phyloP scores from a whole-genome alignment of 345 rosid species.

The Kernera saxatilis region DNA sequence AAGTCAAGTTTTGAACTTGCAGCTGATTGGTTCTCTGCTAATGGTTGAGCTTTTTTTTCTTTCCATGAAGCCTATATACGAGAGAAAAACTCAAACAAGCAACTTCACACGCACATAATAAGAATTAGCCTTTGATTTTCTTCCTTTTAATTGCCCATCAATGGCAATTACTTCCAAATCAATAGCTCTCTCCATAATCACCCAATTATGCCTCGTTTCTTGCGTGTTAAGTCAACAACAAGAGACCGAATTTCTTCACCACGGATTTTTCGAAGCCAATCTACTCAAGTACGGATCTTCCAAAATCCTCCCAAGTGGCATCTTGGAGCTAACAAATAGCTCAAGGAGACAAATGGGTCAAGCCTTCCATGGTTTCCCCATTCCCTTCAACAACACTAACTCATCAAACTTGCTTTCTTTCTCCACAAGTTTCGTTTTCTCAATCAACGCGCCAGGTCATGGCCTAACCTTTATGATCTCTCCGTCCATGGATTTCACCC shows the following conservation, averaged over 20 bases:
- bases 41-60: not conserved
- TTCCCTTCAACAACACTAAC: slow-evolving; percentile 30
- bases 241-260: slow-evolving; percentile 31
- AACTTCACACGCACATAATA: not conserved
- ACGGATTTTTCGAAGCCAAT: slow-evolving; percentile 40
- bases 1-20: not conserved
- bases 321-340: slow-evolving; percentile 52
- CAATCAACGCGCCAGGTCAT: slow-evolving; percentile 38
- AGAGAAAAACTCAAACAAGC: not conserved
- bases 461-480: slow-evolving; percentile 44
- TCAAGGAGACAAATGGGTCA: slow-evolving; percentile 35
- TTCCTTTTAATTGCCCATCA: not conserved
- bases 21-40: not conserved
- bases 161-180: slow-evolving; percentile 23
- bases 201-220: slow-evolving; percentile 15
- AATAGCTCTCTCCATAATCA: slow-evolving; percentile 11
- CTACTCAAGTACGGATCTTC: slow-evolving; percentile 37
- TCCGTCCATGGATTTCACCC: slow-evolving; percentile 19
- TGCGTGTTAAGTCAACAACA: slow-evolving; percentile 26
- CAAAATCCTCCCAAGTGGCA: slow-evolving; percentile 40
- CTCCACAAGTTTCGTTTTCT: slow-evolving; percentile 41
- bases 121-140: not conserved
- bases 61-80: not conserved
- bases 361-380: slow-evolving; percentile 40
- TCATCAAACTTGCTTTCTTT: slow-evolving; percentile 29